Evolutionary conservation across 2,329 filamentous ascomycete genomes (phyloP).

Genomic region (Emergomyces orientalis): DNA sequence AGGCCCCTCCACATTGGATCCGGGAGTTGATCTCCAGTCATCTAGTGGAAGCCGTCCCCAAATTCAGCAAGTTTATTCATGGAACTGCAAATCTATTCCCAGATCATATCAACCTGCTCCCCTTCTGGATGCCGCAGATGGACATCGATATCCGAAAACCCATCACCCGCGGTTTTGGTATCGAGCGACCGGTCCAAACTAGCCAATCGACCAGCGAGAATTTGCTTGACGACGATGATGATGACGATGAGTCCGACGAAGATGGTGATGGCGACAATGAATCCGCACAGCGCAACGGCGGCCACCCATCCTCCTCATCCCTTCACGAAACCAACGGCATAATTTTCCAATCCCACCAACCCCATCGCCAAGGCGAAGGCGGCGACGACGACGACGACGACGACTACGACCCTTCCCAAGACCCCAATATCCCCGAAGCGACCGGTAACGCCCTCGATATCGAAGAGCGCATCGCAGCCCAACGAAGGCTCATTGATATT

Average conservation of each 20-base stretch:
- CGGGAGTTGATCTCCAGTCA: conserved; percentile 86
- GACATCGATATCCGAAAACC: conserved; percentile 94
- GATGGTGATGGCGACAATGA: conserved; percentile 41
- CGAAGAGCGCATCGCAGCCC: conserved; percentile 68
- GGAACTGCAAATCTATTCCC: conserved; percentile 84
- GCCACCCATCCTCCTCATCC: conserved; percentile 11
- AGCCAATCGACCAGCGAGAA: conserved; percentile 70
- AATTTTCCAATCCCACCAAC: conserved; percentile 8
- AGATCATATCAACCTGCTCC: conserved; percentile 74
- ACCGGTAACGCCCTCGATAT: conserved; percentile 53
- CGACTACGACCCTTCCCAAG: conserved; percentile 42
- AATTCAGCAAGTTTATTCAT: conserved; percentile 99
- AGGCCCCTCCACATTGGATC: conserved; percentile 95
- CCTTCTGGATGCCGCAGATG: conserved; percentile 99
- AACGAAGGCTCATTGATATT: conserved; percentile 42
- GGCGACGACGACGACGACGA: conserved; percentile 40
- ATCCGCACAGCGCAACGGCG: conserved; percentile 5
- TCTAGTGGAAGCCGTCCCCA: conserved; percentile 95
- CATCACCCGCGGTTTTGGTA: conserved; percentile 77
- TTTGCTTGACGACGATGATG: conserved; percentile 61
- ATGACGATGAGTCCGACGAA: conserved; percentile 60
- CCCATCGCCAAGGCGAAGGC: not conserved
- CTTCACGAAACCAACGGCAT: not conserved
- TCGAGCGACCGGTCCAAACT: conserved; percentile 67
- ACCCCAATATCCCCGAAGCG: conserved; percentile 40